These are phyloP conservation scores for Nakazawaea wyomingensis DNA, from an alignment of 805 yeast species.

Conservation along the genomic window DNA sequence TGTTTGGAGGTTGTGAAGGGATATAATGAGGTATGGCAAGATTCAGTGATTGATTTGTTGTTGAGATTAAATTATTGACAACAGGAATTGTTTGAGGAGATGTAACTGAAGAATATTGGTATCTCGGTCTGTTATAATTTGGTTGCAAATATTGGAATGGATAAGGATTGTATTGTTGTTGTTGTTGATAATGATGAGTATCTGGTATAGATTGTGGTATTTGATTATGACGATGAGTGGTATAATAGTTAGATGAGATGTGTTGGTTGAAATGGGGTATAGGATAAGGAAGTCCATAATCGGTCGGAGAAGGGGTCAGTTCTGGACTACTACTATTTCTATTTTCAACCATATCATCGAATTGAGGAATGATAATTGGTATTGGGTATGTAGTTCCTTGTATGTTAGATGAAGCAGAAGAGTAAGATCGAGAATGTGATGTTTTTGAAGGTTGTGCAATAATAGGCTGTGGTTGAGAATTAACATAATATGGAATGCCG, in stretches of 20 bases:
- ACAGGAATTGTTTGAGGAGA: neutral
- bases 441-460: no score
- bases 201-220: neutral
- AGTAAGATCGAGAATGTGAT: constrained; percentile 1
- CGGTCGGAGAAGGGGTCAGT: neutral
- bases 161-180: neutral
- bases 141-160: constrained; percentile 4
- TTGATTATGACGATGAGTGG: neutral
- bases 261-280: neutral
- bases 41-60: neutral
- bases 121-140: neutral
- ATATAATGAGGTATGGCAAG: neutral
- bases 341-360: constrained; percentile 2
- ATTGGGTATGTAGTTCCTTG: neutral
- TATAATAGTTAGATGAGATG: neutral
- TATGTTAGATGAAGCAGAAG: neutral
- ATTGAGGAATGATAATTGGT: neutral
- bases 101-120: neutral
- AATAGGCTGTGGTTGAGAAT: no score
- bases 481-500: no score
- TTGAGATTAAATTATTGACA: neutral
- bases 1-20: neutral
- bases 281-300: neutral
- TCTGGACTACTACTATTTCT: neutral
- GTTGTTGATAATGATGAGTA: neutral